A percentile compares a stretch with the other conserved stretches of the same genome.
phyloP scores from a whole-genome alignment of 208 protist species.

The Leishmania braziliensis region DNA sequence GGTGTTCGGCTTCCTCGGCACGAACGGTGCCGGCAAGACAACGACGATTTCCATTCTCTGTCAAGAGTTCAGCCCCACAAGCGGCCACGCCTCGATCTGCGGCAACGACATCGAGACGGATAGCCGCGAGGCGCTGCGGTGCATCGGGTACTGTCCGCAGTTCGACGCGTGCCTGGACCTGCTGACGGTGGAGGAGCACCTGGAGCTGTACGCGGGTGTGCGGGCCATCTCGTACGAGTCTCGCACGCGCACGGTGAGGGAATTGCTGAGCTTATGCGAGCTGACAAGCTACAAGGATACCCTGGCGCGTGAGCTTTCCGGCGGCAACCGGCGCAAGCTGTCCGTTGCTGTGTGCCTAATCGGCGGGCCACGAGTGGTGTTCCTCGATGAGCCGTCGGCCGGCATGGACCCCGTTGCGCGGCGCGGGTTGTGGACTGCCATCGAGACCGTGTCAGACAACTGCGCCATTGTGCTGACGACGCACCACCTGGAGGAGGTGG shows the following conservation, averaged over 20 bases:
- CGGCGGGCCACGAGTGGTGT: slow-evolving; percentile 57
- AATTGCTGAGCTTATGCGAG: slow-evolving; percentile 39
- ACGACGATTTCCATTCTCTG: slow-evolving; percentile 83
- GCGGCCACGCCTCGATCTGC: slow-evolving; percentile 54
- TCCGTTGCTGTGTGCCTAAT: slow-evolving; percentile 70
- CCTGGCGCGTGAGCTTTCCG: slow-evolving; percentile 33
- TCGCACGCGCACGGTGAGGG: slow-evolving; percentile 33
- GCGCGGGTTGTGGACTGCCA: slow-evolving; percentile 68
- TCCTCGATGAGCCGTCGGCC: slow-evolving; percentile 76
- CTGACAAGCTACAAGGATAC: slow-evolving; percentile 36
- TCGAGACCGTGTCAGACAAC: slow-evolving; percentile 54
- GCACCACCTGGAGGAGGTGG: slow-evolving; percentile 94
- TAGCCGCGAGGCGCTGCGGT: slow-evolving; percentile 46
- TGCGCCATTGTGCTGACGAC: slow-evolving; percentile 90
- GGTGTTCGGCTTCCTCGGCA: slow-evolving; percentile 89
- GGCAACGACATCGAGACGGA: slow-evolving; percentile 58
- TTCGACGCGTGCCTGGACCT: slow-evolving; percentile 92
- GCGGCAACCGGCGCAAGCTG: slow-evolving; percentile 81
- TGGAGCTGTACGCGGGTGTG: slow-evolving; percentile 53
- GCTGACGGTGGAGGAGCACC: slow-evolving; percentile 93
- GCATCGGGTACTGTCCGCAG: slow-evolving; percentile 96
- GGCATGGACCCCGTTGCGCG: slow-evolving; percentile 72
- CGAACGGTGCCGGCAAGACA: slow-evolving; percentile 92
- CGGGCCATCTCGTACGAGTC: slow-evolving; percentile 39
- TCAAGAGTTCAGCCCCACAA: slow-evolving; percentile 72